These are phyloP conservation scores for Russula foetens DNA, from an alignment of 768 basidiomycete genomes.

Conservation along the genomic window DNA sequence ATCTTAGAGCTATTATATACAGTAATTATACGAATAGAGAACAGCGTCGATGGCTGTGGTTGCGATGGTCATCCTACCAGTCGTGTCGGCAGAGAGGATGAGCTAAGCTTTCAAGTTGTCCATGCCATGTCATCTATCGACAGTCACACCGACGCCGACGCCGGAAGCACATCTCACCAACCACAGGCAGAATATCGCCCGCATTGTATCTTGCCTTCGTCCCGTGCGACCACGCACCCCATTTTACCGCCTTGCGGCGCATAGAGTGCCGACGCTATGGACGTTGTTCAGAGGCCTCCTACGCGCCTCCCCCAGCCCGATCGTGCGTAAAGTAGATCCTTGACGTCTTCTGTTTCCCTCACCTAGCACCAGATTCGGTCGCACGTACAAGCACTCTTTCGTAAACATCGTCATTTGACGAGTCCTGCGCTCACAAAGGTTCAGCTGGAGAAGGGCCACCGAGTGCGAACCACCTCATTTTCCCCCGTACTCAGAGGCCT, in stretches of 20 bases:
- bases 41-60: too few species aligned
- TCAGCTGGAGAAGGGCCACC: conserved; percentile 45
- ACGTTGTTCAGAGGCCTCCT: conserved; percentile 65
- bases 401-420: conserved; percentile 43
- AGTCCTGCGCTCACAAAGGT: conserved; percentile 41
- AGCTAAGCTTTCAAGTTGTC: too few species aligned
- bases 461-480: conserved; percentile 39
- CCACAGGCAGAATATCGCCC: not conserved
- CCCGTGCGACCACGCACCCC: conserved; percentile 46
- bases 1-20: not conserved
- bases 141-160: too few species aligned
- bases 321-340: conserved; percentile 34
- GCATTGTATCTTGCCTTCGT: not conserved
- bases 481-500: not conserved
- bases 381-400: conserved; percentile 48
- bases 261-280: conserved; percentile 74
- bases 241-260: conserved; percentile 61
- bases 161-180: too few species aligned
- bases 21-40: not conserved
- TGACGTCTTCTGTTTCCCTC: not conserved
- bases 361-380: conserved; percentile 42
- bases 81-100: too few species aligned
- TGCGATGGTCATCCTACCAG: too few species aligned
- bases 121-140: too few species aligned
- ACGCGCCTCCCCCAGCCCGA: conserved; percentile 42